Evolutionary conservation across 495 filamentous ascomycete species (phyloP), one percentile per base, ranked within the genome.

Genomic region (Chlorociboria aeruginascens): DNA sequence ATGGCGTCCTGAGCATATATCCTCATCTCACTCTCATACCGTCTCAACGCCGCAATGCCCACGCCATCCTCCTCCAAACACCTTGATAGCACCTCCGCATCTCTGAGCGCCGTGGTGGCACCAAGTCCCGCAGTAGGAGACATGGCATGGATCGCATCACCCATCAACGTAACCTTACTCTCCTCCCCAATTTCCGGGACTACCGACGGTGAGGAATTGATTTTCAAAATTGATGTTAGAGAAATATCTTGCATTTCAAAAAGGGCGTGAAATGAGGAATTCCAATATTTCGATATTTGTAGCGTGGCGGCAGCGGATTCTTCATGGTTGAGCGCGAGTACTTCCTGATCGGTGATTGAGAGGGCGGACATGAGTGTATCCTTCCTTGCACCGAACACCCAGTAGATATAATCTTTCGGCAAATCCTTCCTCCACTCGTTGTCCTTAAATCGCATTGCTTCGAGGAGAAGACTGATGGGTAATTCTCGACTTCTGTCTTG

Each of bases 111-210:
- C 1, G 56, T 58, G n/a, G 51, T 47, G 0, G 59, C 59, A 12
- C 61, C 61, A 32, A 53, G 28, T 8, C 59, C 61, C 8, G 48
- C 59, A 29, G 37, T 37, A 7, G 62, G 59, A 4, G 37, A 49
- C 62, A 62, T 64, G 8, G 49, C 43, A 46, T 64, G 62, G 0
- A 53, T 55, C 0, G 62, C 57, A 47, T 64, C 62, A 9, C 62
- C 62, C 9, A 64, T 16, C 12, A 62, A 45, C 0, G 57, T 61
- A 25, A 25, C 20, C 20, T 25, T 8, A 65, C 49, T 1, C 48
- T 45, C 0, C 40, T 8, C 6, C n/a, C 35, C n/a, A 50, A 9
- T 46, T 50, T 44, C 40, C 45, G 54, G 17, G 40, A 35, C 28
- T 3, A 44, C 45, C 13, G 54, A 52, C 43, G 7, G 49, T 46